phyloP scores from a whole-genome alignment of 345 rosid genomes.

The Streptanthus diversifolius region DNA sequence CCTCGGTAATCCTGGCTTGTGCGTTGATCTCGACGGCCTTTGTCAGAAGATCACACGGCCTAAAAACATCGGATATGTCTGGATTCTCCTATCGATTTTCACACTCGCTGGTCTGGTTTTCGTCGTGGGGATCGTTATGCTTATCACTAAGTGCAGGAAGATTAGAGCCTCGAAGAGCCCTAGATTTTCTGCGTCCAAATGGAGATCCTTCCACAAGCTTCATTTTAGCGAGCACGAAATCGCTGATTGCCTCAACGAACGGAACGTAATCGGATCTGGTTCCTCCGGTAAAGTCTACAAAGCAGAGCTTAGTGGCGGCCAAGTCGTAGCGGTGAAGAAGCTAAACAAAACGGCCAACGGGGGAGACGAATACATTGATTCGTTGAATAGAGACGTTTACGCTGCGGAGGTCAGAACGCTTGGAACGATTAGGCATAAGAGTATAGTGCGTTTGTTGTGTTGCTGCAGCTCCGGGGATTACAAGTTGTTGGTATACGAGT shows the following conservation, averaged over 20 bases:
- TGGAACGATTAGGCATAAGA: constrained; percentile 90
- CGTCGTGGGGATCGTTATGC: constrained; percentile 57
- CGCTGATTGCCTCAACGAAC: constrained; percentile 52
- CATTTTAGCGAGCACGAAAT: constrained; percentile 74
- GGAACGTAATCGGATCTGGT: constrained; percentile 75
- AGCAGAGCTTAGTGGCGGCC: constrained; percentile 60
- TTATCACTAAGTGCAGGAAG: constrained; percentile 48
- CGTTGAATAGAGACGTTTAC: constrained; percentile 40
- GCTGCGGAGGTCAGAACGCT: constrained; percentile 72
- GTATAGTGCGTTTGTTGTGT: constrained; percentile 83
- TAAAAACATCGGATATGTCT: constrained; percentile 38
- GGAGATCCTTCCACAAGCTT: constrained; percentile 86
- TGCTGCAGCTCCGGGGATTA: constrained; percentile 57
- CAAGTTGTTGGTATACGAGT: constrained; percentile 84
- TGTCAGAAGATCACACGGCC: constrained; percentile 41
- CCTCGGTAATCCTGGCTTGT: constrained; percentile 72
- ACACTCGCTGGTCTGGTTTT: constrained; percentile 51
- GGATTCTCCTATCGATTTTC: constrained; percentile 66
- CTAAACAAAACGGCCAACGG: constrained; percentile 41
- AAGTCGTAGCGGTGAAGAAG: constrained; percentile 86
- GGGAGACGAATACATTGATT: constrained; percentile 30
- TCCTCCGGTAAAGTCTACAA: constrained; percentile 84
- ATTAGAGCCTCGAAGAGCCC: constrained; percentile 45
- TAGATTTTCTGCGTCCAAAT: constrained; percentile 41
- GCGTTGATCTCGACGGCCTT: constrained; percentile 56